These are phyloP conservation scores for Aspergillus sp. DNA, from an alignment of 2,329 filamentous ascomycete species.

Conservation along the genomic window DNA sequence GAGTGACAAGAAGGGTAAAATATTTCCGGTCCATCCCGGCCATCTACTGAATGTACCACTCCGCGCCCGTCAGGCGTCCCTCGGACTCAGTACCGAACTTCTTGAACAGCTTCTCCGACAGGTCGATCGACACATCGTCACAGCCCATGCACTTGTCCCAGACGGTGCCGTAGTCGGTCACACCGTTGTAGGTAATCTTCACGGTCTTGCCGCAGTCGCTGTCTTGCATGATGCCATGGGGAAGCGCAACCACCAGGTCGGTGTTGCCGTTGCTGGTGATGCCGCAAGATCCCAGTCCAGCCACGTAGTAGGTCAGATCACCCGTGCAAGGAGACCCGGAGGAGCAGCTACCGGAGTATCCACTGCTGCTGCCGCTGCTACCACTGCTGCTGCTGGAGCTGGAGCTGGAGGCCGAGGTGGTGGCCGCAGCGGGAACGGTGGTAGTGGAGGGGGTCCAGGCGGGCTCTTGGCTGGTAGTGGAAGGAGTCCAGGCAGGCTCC, in stretches of 20 bases:
- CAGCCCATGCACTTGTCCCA: conserved; percentile 79
- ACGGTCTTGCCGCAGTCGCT: conserved; percentile 70
- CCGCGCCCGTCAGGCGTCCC: conserved; percentile 46
- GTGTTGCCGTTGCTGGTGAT: conserved; percentile 57
- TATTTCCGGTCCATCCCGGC: not conserved
- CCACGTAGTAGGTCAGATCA: conserved; percentile 72
- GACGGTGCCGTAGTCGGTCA: conserved; percentile 59
- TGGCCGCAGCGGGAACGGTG: not conserved
- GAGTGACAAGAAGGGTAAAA: conserved; percentile 9
- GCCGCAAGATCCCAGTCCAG: conserved; percentile 67
- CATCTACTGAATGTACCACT: conserved; percentile 44
- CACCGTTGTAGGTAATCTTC: conserved; percentile 63
- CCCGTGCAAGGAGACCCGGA: conserved; percentile 48
- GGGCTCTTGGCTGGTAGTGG: not conserved
- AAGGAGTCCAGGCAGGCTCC: conserved; percentile 8
- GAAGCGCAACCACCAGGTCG: conserved; percentile 69
- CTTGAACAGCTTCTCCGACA: conserved; percentile 59
- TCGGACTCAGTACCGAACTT: conserved; percentile 45
- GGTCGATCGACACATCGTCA: conserved; percentile 57
- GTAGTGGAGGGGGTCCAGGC: conserved; percentile 9
- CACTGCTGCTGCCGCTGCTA: conserved; percentile 21
- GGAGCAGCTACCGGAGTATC: conserved; percentile 29
- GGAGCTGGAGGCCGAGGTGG: conserved; percentile 4
- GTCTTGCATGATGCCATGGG: conserved; percentile 66
- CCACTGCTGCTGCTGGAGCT: conserved; percentile 1